Conservation (phyloP, 108 stramenopile genomes). For the Pseudonitzschia multistriata region DNA sequence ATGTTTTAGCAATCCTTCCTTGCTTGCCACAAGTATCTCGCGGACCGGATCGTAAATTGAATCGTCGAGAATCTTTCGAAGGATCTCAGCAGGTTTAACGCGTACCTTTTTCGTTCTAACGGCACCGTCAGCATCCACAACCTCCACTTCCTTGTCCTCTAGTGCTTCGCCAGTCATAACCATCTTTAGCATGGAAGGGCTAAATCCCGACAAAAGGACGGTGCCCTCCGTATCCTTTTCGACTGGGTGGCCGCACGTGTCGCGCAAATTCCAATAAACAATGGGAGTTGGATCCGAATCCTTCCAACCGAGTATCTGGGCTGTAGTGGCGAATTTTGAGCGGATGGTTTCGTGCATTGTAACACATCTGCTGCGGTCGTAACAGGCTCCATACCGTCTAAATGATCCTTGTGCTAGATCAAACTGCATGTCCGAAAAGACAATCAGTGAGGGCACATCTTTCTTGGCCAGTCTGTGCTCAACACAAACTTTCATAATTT, state of each 20-base stretch:
- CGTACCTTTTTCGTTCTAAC: constrained; percentile 24
- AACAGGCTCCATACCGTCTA: too few relatives aligned
- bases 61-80: constrained; percentile 41
- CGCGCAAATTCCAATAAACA: constrained; percentile 56
- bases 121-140: constrained; percentile 27
- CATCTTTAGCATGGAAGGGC: constrained; percentile 46
- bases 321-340: constrained; percentile 5
- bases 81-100: constrained; percentile 29
- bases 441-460: constrained; percentile 42
- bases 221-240: constrained; percentile 26
- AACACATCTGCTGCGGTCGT: constrained; percentile 1
- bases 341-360: constrained; percentile 17
- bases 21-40: constrained; percentile 14
- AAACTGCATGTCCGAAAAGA: constrained; percentile 65
- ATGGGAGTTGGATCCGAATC: constrained; percentile 28
- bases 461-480: constrained; percentile 18
- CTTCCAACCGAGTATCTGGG: constrained; percentile 20
- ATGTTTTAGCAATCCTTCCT: constrained; percentile 13
- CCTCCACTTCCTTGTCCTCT: constrained; percentile 41
- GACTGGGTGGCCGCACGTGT: constrained; percentile 36
- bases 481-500: constrained; percentile 23
- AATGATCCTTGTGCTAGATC: constrained; percentile 14
- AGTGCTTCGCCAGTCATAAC: constrained; percentile 43
- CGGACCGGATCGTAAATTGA: constrained; percentile 25
- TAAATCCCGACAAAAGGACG: constrained; percentile 45